Evolutionary conservation across 345 rosid species (phyloP).

Genomic region (Litchi chinensis): DNA sequence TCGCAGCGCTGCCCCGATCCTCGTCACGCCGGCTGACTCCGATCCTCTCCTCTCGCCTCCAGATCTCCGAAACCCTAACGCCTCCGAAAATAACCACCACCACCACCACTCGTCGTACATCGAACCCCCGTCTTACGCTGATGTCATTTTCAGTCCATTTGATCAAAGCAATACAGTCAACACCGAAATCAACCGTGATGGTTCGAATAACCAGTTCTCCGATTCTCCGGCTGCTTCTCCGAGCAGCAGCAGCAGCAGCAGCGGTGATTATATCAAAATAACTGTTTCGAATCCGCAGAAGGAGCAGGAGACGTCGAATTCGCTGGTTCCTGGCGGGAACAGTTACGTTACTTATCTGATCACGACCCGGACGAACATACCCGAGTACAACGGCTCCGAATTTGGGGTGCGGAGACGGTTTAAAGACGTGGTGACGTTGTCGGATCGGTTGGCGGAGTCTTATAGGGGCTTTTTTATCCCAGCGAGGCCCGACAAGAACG

Average conservation of each 20-base stretch:
- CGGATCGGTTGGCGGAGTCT: conserved; percentile 82
- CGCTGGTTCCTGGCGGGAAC: conserved; percentile 78
- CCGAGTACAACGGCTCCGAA: conserved; percentile 64
- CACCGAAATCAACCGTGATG: conserved; percentile 47
- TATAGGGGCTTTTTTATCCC: conserved; percentile 87
- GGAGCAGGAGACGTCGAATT: conserved; percentile 75
- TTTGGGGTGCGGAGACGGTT: conserved; percentile 83
- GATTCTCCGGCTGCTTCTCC: conserved; percentile 54
- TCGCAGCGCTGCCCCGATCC: conserved; percentile 61
- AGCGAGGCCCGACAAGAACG: conserved; percentile 90
- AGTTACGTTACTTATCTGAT: conserved; percentile 72
- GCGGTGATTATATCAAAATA: conserved; percentile 68
- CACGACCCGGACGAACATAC: conserved; percentile 79
- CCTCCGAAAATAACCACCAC: conserved; percentile 27
- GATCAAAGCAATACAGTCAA: conserved; percentile 48
- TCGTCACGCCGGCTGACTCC: conserved; percentile 55
- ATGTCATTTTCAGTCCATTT: conserved; percentile 80
- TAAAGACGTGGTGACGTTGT: conserved; percentile 75
- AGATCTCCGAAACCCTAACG: conserved; percentile 41
- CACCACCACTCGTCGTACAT: conserved; percentile 46
- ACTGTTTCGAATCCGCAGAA: conserved; percentile 89
- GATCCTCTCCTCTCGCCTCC: conserved; percentile 77
- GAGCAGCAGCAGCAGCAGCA: conserved; percentile 40
- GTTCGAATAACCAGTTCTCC: conserved; percentile 34
- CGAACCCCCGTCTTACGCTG: conserved; percentile 93